Percentiles rank a stretch among this genome's conserved stretches.
phyloP scores from a whole-genome alignment of 2,329 filamentous ascomycete species.

The Stagonosporopsis vannaccii region DNA sequence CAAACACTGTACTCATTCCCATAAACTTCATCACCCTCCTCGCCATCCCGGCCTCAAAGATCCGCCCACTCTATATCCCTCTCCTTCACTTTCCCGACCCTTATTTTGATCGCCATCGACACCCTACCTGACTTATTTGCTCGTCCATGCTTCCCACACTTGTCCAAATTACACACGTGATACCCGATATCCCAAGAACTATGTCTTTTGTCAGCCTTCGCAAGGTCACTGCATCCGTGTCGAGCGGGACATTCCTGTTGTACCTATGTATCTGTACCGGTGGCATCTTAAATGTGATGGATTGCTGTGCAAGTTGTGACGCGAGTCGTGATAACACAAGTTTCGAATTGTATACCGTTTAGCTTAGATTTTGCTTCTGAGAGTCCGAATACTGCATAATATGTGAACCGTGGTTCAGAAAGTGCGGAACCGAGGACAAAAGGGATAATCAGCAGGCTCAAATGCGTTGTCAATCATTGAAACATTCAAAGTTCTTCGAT shows the following conservation, averaged over 20 bases:
- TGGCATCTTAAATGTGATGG: too few relatives aligned
- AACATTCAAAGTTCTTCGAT: slow-evolving; percentile 12
- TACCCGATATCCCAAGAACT: slow-evolving; percentile 26
- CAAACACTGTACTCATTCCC: not conserved
- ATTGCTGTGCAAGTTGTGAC: too few relatives aligned
- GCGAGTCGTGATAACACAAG: too few relatives aligned
- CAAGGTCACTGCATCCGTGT: slow-evolving; percentile 50
- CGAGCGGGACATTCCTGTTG: not conserved
- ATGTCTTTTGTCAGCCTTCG: slow-evolving; percentile 59
- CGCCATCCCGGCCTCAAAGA: not conserved
- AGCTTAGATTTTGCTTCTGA: too few relatives aligned
- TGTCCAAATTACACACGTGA: slow-evolving; percentile 26
- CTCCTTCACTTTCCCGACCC: not conserved
- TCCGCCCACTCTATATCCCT: not conserved
- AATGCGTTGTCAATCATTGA: not conserved
- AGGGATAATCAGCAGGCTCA: not conserved
- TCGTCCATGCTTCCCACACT: slow-evolving; percentile 61
- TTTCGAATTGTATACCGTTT: too few relatives aligned
- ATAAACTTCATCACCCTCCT: not conserved
- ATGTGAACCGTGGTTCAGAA: not conserved
- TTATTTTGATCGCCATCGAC: not conserved
- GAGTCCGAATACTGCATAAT: too few relatives aligned
- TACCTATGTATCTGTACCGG: not conserved
- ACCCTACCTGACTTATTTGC: slow-evolving; percentile 60
- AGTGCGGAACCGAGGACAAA: not conserved